These are phyloP conservation scores for Fraxinus platypoda DNA, from an alignment of 305 asterid genomes.

Conservation along the genomic window DNA sequence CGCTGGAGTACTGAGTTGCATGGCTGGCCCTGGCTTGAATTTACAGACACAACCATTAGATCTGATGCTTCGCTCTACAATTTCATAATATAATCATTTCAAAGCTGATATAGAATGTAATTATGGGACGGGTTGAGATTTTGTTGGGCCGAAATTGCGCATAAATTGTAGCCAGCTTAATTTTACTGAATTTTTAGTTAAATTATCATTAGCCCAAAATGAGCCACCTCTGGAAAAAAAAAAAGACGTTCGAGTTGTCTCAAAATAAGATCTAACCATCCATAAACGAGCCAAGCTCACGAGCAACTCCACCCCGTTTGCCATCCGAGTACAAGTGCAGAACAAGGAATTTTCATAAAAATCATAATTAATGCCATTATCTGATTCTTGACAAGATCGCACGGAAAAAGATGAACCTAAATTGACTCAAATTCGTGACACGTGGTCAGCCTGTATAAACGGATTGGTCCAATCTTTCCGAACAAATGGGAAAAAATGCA, in stretches of 20 bases:
- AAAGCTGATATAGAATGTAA: neutral
- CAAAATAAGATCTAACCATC: neutral
- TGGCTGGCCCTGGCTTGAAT: conserved; percentile 23
- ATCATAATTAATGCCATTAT: no score
- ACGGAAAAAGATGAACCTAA: no score
- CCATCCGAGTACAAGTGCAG: no score
- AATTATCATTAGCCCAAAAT: no score
- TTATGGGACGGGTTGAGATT: neutral
- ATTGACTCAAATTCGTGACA: neutral
- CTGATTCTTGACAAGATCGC: no score
- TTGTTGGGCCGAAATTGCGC: neutral
- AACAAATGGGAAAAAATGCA: neutral
- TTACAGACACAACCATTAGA: conserved; percentile 48
- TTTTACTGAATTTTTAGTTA: no score
- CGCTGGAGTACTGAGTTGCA: conserved; percentile 23
- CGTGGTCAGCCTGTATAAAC: neutral
- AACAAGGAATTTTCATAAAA: no score
- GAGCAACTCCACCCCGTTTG: no score
- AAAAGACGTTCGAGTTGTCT: no score
- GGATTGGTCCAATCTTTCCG: neutral
- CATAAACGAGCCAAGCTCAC: neutral
- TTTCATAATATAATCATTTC: no score
- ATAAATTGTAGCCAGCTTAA: no score
- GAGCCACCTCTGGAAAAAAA: no score
- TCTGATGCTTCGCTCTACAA: neutral